A percentile compares a stretch with the other conserved stretches of the same genome.
Conservation (phyloP, 2,329 filamentous ascomycete species). For the Fusarium zealandicum region DNA sequence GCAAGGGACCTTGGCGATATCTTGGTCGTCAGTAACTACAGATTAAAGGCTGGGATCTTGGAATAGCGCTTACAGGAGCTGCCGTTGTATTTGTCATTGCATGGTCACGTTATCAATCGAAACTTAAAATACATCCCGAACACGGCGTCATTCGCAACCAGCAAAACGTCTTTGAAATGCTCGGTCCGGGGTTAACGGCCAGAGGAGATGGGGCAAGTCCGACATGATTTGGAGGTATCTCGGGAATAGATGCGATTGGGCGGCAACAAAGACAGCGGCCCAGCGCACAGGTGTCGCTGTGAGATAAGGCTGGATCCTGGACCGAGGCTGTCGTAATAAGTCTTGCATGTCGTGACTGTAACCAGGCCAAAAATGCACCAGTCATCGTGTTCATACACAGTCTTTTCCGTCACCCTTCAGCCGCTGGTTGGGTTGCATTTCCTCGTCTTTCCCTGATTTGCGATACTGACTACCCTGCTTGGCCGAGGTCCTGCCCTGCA, state of each 20-base stretch:
- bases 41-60: too few species aligned
- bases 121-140: not conserved
- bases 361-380: too few species aligned
- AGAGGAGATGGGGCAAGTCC: not conserved
- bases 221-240: not conserved
- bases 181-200: not conserved
- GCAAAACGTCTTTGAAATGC: not conserved
- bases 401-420: not conserved
- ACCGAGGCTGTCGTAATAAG: too few species aligned
- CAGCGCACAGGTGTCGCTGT: too few species aligned
- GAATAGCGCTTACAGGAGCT: too few species aligned
- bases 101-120: slow-evolving; percentile 2
- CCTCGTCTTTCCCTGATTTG: slow-evolving; percentile 27
- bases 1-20: too few species aligned
- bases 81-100: too few species aligned
- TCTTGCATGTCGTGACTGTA: too few species aligned
- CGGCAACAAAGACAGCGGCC: not conserved
- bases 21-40: too few species aligned
- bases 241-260: slow-evolving; percentile 19
- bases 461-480: slow-evolving; percentile 16
- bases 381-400: too few species aligned
- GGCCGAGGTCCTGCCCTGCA: slow-evolving; percentile 23
- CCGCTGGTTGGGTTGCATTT: not conserved
- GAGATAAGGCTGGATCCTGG: too few species aligned
- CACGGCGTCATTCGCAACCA: not conserved